Evolutionary conservation across 1,284 basidiomycete species (phyloP).

Genomic region (Farysia itapuensis): DNA sequence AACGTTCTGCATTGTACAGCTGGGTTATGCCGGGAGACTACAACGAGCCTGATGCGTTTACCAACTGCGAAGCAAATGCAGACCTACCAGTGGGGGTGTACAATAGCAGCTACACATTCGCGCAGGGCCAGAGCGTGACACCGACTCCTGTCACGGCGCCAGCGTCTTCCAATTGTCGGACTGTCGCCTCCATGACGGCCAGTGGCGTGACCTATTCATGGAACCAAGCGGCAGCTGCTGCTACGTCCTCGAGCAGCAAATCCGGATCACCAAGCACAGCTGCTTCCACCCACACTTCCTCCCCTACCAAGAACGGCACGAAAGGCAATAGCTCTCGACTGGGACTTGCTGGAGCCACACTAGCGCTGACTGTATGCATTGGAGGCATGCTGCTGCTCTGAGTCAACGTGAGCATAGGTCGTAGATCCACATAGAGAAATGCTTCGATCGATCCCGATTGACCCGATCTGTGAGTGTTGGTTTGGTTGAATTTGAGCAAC

Average conservation of each 20-base stretch:
- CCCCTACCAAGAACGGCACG: neutral
- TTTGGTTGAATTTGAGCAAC: no score
- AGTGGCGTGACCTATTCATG: slow-evolving; percentile 52
- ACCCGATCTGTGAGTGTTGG: no score
- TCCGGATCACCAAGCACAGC: neutral
- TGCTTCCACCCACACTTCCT: neutral
- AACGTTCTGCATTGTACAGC: no score
- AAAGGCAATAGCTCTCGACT: no score
- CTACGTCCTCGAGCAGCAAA: neutral
- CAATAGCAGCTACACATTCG: slow-evolving; percentile 47
- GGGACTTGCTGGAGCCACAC: no score
- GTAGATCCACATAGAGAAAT: no score
- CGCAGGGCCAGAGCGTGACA: slow-evolving; percentile 41
- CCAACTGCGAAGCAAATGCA: slow-evolving; percentile 46
- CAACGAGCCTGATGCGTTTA: slow-evolving; percentile 39
- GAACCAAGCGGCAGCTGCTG: slow-evolving; percentile 7
- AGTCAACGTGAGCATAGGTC: no score
- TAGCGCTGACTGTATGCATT: no score
- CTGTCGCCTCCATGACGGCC: slow-evolving; percentile 31
- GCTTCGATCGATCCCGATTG: no score
- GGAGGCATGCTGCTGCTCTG: no score
- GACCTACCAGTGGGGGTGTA: slow-evolving; percentile 46
- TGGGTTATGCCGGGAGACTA: slow-evolving; percentile 44
- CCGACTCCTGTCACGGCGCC: slow-evolving; percentile 41
- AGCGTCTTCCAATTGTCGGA: slow-evolving; percentile 40